Percentiles rank a stretch among this genome's conserved stretches.
These are phyloP conservation scores for Adenanthera pavonina DNA, from an alignment of 306 rosid genomes.

Conservation along the genomic window DNA sequence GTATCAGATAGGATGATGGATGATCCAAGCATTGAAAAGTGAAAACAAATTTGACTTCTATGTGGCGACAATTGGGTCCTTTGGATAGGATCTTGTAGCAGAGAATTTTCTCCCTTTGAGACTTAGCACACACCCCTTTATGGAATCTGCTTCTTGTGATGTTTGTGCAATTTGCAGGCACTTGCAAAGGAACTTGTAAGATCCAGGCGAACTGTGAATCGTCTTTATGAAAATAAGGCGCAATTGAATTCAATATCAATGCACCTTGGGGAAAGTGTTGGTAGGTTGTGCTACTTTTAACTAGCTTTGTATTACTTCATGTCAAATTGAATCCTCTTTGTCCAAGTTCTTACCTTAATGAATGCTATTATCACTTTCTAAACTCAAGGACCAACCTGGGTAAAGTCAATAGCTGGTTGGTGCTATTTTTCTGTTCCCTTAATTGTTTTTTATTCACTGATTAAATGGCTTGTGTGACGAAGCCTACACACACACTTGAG, in stretches of 20 bases:
- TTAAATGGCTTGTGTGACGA: conserved; percentile 10
- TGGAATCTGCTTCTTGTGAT: conserved; percentile 21
- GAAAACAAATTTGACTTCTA: conserved; percentile 8
- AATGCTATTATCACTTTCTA: conserved; percentile 23
- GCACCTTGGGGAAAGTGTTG: conserved; percentile 99
- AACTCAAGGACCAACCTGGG: neutral
- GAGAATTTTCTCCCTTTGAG: neutral
- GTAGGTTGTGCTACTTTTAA: conserved; percentile 54
- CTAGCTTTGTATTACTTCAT: neutral
- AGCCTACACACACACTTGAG: neutral
- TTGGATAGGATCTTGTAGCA: conserved; percentile 19
- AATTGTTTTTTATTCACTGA: conserved; percentile 4
- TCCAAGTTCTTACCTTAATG: neutral
- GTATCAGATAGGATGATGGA: neutral
- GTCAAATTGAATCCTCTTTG: neutral
- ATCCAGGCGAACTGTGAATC: conserved; percentile 88
- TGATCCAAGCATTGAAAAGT: conserved; percentile 1
- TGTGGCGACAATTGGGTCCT: conserved; percentile 9
- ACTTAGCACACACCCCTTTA: conserved; percentile 23
- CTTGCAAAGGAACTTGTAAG: conserved; percentile 91
- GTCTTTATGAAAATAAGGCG: conserved; percentile 92
- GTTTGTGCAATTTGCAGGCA: conserved; percentile 62
- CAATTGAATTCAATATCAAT: conserved; percentile 95
- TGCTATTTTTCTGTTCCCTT: neutral
- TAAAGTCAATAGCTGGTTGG: neutral